Evolutionary conservation across 306 rosid genomes (phyloP).

Genomic region (Lotus japonicus): DNA sequence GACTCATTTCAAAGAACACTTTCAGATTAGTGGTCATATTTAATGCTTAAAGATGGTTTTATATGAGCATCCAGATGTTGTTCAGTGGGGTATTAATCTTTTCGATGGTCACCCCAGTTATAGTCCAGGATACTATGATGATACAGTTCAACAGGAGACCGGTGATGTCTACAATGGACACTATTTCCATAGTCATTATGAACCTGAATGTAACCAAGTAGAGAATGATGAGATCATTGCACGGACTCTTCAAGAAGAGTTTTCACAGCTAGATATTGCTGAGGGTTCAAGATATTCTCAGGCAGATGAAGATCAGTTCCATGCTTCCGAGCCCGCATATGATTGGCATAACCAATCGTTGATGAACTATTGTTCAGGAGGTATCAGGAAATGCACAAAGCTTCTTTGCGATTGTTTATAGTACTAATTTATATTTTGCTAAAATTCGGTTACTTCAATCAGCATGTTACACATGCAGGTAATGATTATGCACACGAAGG

Average conservation of each 20-base stretch:
- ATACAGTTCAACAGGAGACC: conserved; percentile 30
- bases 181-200: conserved; percentile 43
- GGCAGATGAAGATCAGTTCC: conserved; percentile 40
- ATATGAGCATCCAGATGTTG: conserved; percentile 53
- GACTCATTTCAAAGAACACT: conserved; percentile 24
- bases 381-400: conserved; percentile 26
- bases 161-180: conserved; percentile 36
- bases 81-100: conserved; percentile 61
- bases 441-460: conserved; percentile 7
- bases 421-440: not conserved
- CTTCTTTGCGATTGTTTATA: not conserved
- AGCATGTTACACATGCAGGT: conserved; percentile 31
- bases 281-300: conserved; percentile 43
- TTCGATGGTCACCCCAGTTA: conserved; percentile 42
- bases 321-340: conserved; percentile 34
- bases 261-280: conserved; percentile 40
- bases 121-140: conserved; percentile 45
- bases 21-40: conserved; percentile 5
- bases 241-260: conserved; percentile 70
- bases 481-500: conserved; percentile 30
- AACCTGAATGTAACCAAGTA: conserved; percentile 37
- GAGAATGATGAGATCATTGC: conserved; percentile 85
- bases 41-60: conserved; percentile 40
- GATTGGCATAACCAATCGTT: conserved; percentile 50
- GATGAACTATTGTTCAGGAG: conserved; percentile 44